Conservation (phyloP, 257 asterid species). For the Lithospermum erythrorhizon region DNA sequence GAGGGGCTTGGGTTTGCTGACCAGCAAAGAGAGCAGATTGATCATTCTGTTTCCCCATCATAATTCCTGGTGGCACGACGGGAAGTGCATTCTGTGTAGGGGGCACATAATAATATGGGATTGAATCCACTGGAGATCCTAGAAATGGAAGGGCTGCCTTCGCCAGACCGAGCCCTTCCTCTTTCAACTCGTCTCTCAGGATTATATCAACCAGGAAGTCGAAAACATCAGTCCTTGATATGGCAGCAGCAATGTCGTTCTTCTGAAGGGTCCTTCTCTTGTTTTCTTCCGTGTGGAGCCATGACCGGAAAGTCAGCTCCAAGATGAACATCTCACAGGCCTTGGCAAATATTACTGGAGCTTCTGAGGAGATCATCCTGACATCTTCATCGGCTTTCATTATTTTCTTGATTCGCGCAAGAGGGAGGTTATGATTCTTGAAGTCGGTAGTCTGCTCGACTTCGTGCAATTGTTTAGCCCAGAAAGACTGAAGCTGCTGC, state of each 20-base stretch:
- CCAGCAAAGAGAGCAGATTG: slow-evolving; percentile 22
- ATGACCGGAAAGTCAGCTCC: slow-evolving; percentile 52
- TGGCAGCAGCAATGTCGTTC: slow-evolving; percentile 60
- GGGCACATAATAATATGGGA: slow-evolving; percentile 35
- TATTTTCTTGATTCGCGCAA: slow-evolving; percentile 56
- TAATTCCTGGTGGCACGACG: slow-evolving; percentile 27
- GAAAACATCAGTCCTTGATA: slow-evolving; percentile 53
- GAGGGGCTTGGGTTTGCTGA: slow-evolving; percentile 27
- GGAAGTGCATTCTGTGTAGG: slow-evolving; percentile 32
- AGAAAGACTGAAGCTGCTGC: slow-evolving; percentile 45
- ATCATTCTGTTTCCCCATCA: slow-evolving; percentile 33
- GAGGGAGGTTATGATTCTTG: slow-evolving; percentile 61
- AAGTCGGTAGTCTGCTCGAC: slow-evolving; percentile 39
- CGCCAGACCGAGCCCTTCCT: slow-evolving; percentile 43
- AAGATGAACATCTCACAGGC: slow-evolving; percentile 64
- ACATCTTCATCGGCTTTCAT: slow-evolving; percentile 71
- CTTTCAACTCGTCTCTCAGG: slow-evolving; percentile 54
- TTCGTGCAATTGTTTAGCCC: slow-evolving; percentile 46
- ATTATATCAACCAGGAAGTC: slow-evolving; percentile 57
- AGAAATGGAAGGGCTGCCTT: slow-evolving; percentile 28
- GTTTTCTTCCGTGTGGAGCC: slow-evolving; percentile 63
- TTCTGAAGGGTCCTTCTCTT: slow-evolving; percentile 62
- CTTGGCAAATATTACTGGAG: slow-evolving; percentile 52
- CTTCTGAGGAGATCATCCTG: slow-evolving; percentile 59
- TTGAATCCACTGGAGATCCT: slow-evolving; percentile 35